Conservation (phyloP, 2,329 filamentous ascomycete species). For the Neopestalotiopsis sp. region DNA sequence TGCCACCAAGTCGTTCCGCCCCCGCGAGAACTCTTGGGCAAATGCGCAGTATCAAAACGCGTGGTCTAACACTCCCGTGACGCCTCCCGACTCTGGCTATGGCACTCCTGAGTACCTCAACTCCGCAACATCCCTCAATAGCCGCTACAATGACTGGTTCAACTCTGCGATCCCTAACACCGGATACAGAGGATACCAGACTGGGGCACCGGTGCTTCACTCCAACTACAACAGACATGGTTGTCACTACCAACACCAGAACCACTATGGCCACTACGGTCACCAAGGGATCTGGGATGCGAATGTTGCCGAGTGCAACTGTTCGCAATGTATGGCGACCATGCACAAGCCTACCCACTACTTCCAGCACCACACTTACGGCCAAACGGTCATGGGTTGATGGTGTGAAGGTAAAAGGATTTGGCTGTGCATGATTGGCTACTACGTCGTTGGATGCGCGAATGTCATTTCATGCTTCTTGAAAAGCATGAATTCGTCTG, state of each 20-base stretch:
- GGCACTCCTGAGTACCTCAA: slow-evolving; percentile 64
- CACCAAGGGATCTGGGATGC: slow-evolving; percentile 56
- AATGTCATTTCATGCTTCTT: slow-evolving; percentile 21
- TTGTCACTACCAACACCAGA: slow-evolving; percentile 43
- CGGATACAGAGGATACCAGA: slow-evolving; percentile 47
- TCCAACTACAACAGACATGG: slow-evolving; percentile 42
- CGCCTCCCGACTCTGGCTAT: slow-evolving; percentile 66
- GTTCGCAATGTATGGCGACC: slow-evolving; percentile 49
- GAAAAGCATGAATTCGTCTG: not conserved
- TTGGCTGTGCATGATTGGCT: not conserved
- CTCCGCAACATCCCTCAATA: slow-evolving; percentile 59
- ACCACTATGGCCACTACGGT: slow-evolving; percentile 50
- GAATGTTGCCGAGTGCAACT: slow-evolving; percentile 54
- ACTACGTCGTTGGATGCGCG: slow-evolving; percentile 13
- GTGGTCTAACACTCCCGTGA: slow-evolving; percentile 53
- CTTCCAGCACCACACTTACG: slow-evolving; percentile 53
- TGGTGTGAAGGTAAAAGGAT: not conserved
- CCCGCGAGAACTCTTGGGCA: slow-evolving; percentile 50
- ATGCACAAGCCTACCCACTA: slow-evolving; percentile 52
- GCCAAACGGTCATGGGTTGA: slow-evolving; percentile 61
- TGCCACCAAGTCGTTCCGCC: slow-evolving; percentile 41
- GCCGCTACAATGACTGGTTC: slow-evolving; percentile 65
- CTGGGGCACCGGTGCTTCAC: slow-evolving; percentile 37
- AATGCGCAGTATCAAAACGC: slow-evolving; percentile 42
- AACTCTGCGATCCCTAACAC: slow-evolving; percentile 39